Base-by-base conservation (phyloP, 1,284 basidiomycete genomes). In the Schizophyllum commune region DNA sequence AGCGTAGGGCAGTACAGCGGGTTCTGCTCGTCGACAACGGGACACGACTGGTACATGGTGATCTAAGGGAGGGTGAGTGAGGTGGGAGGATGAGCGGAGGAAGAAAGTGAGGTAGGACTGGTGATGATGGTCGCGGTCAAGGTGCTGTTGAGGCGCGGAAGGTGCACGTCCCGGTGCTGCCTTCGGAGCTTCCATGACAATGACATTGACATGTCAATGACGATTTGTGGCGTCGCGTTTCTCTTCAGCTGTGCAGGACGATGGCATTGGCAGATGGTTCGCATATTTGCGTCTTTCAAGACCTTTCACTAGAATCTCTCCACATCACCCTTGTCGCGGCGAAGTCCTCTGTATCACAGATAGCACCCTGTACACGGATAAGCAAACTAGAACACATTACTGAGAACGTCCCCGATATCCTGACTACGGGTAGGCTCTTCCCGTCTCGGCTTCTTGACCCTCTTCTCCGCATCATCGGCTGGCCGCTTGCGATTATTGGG, bases 1-100 rank as follows among this genome's bases (percentile, higher is more conserved):
- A 81, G 64, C 39, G 72, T 66, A 17, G 80, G 80, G 60, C 77
- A 78, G 64, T 79, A 79, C 19, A 78, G 67, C 13, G 77, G 77
- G 60, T 79, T 78, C 32, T 75, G 67, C 22, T 72, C 68, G 64
- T 75, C 75, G 51, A 76, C 64, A 27, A 69, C 61, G 61, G 75
- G 74, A 53, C 39, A 47, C 39, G 39, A 47, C 39, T 47, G 39
- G 39, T 47, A 47, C 39, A 47, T 47, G 13, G 13, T 47, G 2
- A 17, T 17, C 17, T 47, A 8, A 47, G 39, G 39, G 39, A 47
- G 17, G 4, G 39, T 13, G 9, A 17, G 9, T 3, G 17, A 13
- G 39, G 39, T 47, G 39, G 39, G 9, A 47, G 8, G 39, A 47
- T 11, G 39, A 47, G 39, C 2, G 13, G 17, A 47, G 39, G 39